Base-by-base conservation (phyloP, 306 rosid genomes). In the Pachyrhizus erosus region DNA sequence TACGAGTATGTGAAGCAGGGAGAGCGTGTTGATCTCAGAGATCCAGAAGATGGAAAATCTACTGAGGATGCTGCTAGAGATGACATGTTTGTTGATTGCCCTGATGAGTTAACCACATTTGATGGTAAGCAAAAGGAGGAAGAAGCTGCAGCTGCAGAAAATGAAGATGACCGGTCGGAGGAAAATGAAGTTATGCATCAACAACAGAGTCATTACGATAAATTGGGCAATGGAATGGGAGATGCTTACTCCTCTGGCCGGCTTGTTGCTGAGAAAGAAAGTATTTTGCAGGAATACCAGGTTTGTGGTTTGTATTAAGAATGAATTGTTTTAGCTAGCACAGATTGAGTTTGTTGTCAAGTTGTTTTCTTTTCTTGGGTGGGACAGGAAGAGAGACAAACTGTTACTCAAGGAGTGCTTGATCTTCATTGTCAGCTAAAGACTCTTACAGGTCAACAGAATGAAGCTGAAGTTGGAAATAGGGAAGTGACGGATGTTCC, bases 31-130 rank as follows among this genome's bases (percentile, higher is more conserved):
- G 87, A 74, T 64, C 64, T 20, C 23, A 82, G 75, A 13, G 89
- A 83, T 17, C 42, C 76, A 26, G 92, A 83, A 73, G 88, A 89
- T 51, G 91, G 46, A 13, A 87, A 80, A 64, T 82, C 76, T 26
- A 10, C 66, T 4, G 97, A 91, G 88, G 97, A 92, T 49, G 70
- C 87, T n/a, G 88, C 86, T 24, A 89, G 80, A 66, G 97, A 94
- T 77, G 96, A 92, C 75, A 87, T 89, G 97, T 96, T 96, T 78
- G 98, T 89, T 7, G 99, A 96, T 87, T 91, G 96, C 84, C 87
- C 98, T 0, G 99, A 96, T 33, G 99, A 93, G 89, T 76, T 92
- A 76, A 82, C 5, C 29, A 26, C 87, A 15, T 21, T 77, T 9
- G 90, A 87, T 75, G 84, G 80, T 29, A 80, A 68, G 73, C 85